Base-by-base conservation (phyloP, 2,329 filamentous ascomycete genomes). In the Clonostachys byssicola region DNA sequence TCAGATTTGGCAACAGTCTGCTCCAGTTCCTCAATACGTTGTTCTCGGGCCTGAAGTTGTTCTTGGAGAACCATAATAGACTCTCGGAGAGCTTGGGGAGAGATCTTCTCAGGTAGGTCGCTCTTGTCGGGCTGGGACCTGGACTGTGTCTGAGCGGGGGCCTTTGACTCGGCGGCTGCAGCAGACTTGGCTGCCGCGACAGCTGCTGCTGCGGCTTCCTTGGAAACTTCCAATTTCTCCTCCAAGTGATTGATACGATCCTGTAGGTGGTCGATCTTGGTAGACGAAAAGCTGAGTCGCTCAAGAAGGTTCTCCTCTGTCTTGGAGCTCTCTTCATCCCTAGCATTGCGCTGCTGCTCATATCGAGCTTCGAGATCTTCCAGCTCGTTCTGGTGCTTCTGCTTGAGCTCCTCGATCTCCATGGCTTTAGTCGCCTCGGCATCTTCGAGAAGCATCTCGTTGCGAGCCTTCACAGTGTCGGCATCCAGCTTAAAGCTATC, bases 51-150 rank as follows among this genome's bases (percentile, higher is more conserved):
- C 65, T 97, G 94, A 7, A 99, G 78, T 66, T 99, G 94, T 65
- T 97, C 92, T 68, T 99, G 94, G 23, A 99, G 76, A 16, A 96
- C 94, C 68, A 95, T 85, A 61, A 99, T 96, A 1, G 92, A 96
- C 67, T 99, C 94, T 33, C 94, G 87, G 34, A 99, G 80, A 7
- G 94, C 94, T 67, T 97, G 92, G 1, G 92, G 89, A 3, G 92
- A 96, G 49, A 96, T 89, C 74, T 88, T 95, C 64, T 94, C 90
- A 0, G 89, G 88, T 5, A 84, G 68, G 18, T 78, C 76, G 49
- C 71, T 62, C 55, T 64, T 69, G 30, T 65, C 59, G 51, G 66
- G 60, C 30, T 54, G 63, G 41, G 68, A 65, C 23, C 72, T 68
- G 6, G 52, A 48, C 3, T 54, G 47, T 7, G 49, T 47, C 8